A percentile compares a stretch with the other conserved stretches of the same genome.
Conservation (phyloP, 108 stramenopile genomes). For the Cyclotella baltica region DNA sequence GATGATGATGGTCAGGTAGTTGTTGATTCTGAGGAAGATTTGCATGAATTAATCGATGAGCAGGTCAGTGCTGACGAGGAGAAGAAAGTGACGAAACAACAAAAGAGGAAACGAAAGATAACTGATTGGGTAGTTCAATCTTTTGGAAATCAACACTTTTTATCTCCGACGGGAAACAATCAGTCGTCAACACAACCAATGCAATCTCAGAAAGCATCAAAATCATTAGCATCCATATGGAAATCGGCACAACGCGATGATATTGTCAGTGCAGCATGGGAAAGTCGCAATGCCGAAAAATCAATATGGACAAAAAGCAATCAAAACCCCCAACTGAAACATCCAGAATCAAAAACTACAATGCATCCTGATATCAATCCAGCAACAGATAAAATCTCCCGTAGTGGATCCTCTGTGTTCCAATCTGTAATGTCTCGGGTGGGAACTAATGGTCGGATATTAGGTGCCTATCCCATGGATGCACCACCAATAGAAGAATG, state of each 20-base stretch:
- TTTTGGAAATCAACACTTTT: constrained; percentile 9
- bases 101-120: constrained; percentile 7
- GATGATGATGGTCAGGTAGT: constrained; percentile 44
- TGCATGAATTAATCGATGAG: constrained; percentile 5
- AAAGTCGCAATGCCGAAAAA: constrained; percentile 39
- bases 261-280: constrained; percentile 44
- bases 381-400: constrained; percentile 13
- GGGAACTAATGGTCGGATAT: constrained; percentile 65
- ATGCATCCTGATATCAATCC: background rate
- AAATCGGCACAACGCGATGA: constrained; percentile 33
- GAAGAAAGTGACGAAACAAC: background rate
- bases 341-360: background rate
- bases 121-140: constrained; percentile 47
- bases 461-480: constrained; percentile 89
- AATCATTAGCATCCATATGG: constrained; percentile 24
- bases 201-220: background rate
- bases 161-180: constrained; percentile 6
- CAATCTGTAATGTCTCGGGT: constrained; percentile 70
- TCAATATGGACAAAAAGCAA: constrained; percentile 13
- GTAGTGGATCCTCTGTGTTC: constrained; percentile 10
- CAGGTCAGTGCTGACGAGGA: background rate
- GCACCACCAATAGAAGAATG: constrained; percentile 74
- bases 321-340: too few species aligned
- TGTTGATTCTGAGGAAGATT: constrained; percentile 21
- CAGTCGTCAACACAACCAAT: background rate